phyloP scores from a whole-genome alignment of 495 filamentous ascomycete species.

The Xylaria cubensis region DNA sequence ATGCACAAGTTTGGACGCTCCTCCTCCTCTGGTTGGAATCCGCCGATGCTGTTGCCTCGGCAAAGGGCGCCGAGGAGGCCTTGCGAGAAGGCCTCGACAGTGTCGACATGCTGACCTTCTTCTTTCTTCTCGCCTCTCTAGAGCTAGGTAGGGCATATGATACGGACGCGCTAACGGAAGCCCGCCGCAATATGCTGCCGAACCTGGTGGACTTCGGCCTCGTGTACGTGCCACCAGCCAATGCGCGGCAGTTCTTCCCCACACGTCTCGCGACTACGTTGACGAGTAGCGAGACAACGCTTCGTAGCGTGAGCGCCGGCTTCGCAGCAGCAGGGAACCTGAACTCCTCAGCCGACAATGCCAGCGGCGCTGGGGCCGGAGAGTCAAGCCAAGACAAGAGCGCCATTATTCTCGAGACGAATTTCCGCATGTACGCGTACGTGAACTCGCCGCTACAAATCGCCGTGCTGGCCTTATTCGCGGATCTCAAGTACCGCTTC shows the following conservation, averaged over 20 bases:
- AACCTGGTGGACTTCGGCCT: slow-evolving; percentile 91
- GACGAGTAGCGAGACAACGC: slow-evolving; percentile 76
- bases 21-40: slow-evolving; percentile 91
- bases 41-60: slow-evolving; percentile 55
- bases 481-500: slow-evolving; percentile 82
- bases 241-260: slow-evolving; percentile 79
- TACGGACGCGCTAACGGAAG: slow-evolving; percentile 75
- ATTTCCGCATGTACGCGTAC: slow-evolving; percentile 97
- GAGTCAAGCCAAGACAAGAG: slow-evolving; percentile 62
- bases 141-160: slow-evolving; percentile 91
- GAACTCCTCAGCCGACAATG: slow-evolving; percentile 50
- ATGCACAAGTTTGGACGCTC: slow-evolving; percentile 95
- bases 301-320: slow-evolving; percentile 65
- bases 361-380: slow-evolving; percentile 40
- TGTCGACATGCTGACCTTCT: slow-evolving; percentile 91
- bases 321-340: slow-evolving; percentile 54
- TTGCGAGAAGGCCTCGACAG: slow-evolving; percentile 73
- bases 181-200: slow-evolving; percentile 84
- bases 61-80: slow-evolving; percentile 37
- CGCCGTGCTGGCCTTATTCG: slow-evolving; percentile 89
- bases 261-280: slow-evolving; percentile 94
- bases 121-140: slow-evolving; percentile 93
- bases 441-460: slow-evolving; percentile 92
- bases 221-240: slow-evolving; percentile 69
- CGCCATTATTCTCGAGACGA: slow-evolving; percentile 97